Base-by-base conservation (phyloP, 2,329 filamentous ascomycete genomes). In the Ambrosiella cleistominuta region DNA sequence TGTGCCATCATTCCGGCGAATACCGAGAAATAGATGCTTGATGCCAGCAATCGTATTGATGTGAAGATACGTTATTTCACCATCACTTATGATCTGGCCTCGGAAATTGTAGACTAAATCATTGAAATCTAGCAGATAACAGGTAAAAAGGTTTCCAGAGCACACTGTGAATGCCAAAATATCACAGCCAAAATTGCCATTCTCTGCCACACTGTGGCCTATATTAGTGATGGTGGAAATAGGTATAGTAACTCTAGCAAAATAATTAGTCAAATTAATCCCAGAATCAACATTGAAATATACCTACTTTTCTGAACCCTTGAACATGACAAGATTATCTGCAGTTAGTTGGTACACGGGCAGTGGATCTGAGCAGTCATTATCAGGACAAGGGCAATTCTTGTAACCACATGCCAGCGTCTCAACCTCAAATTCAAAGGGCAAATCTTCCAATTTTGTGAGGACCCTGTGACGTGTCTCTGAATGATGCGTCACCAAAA, bases 401-500 rank as follows among this genome's bases (percentile, higher is more conserved):
- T 47, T 13, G 2, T 15, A 17, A 17, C 44, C n/a, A 17, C 13
- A 13, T 15, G n/a, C 44, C n/a, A 47, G 44, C 11, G 44, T 47
- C n/a, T 47, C 13, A 13, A 15, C 44, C 8, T 11, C 19, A 36
- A 35, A 35, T 7, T 51, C 47, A 36, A 51, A 51, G 27, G 27
- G 47, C 7, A 36, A 11, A 5, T 70, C 66, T 27, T 74, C 65
- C n/a, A 74, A 72, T 35, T 8, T 17, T 47, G 65, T 68, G 9
- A 73, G 73, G 36, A 74, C 69, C 1, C 68, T 54, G 35, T 42
- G 36, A 15, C 42, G 39, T 17, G 27, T 49, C 19, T 17, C 12
- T 35, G 17, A 2, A 11, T 39, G 40, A 35, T 66, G 65, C 1
- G 75, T 70, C 27, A 83, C 68, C 19, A 72, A 68, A 15, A 82